Base-by-base conservation (phyloP, 1,284 basidiomycete genomes). In the Trichosporon sp. region DNA sequence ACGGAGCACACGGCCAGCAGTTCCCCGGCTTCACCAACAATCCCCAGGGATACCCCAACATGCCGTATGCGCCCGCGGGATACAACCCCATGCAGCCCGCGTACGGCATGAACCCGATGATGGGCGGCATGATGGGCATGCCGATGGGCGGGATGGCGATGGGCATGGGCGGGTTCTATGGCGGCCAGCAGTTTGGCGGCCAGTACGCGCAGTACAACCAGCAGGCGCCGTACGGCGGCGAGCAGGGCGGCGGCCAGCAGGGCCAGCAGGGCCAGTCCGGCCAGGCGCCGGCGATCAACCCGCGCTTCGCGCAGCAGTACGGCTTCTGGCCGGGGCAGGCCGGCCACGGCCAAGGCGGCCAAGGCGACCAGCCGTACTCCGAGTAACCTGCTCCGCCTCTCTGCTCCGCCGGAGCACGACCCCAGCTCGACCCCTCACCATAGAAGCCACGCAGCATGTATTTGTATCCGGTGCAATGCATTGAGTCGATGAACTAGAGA, bases 211-310 rank as follows among this genome's bases (percentile, higher is more conserved):
- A n/a, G n/a, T n/a, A n/a, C n/a, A n/a, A n/a, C n/a, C n/a, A n/a
- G n/a, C n/a, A n/a, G n/a, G n/a, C n/a, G n/a, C n/a, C n/a, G n/a
- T n/a, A n/a, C n/a, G n/a, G n/a, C n/a, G n/a, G n/a, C n/a, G n/a
- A 56, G 53, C 65, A 66, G 47, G 60, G 34, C 23, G 51, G 42
- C 21, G 42, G 15, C 25, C 69, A 66, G 35, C 68, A 67, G 53
- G 67, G 53, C 35, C 64, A 53, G 27, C 47, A 51, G 27, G 35
- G 35, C 12, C 12, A 15, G 15, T 42, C 18, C 12, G 38, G 38
- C 2, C 69, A 66, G 27, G 38, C 71, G 29, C 77, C 77, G 3
- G 81, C 78, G 0, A 81, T 82, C 75, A 83, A 83, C 71, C 81
- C 81, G 25, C 67, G 77, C 18, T 82, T 83, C 62, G 79, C 78